A percentile compares a stretch with the other conserved stretches of the same genome.
phyloP scores from a whole-genome alignment of 352 stramenopile species.

The Pseudoperonospora humuli region DNA sequence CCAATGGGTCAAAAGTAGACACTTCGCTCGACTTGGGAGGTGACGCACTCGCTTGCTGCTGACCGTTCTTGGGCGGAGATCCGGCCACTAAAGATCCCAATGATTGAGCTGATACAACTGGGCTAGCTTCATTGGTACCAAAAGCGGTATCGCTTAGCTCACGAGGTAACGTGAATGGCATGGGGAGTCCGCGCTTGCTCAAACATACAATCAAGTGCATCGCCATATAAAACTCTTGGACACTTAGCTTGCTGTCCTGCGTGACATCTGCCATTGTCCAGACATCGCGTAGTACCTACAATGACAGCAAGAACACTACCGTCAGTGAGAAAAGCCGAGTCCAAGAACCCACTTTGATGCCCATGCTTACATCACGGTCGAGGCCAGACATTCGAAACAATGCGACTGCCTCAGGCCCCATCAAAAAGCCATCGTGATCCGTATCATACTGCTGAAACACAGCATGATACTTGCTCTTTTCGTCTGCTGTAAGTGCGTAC shows the following conservation, averaged over 20 bases:
- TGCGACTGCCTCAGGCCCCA: constrained; percentile 82
- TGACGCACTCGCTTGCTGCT: constrained; percentile 12
- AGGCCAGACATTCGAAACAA: constrained; percentile 92
- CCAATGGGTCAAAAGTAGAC: constrained; percentile 54
- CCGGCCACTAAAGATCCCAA: constrained; percentile 11
- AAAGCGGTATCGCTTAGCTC: constrained; percentile 66
- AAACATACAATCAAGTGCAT: constrained; percentile 97
- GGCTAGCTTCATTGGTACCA: constrained; percentile 8
- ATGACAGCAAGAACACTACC: background rate
- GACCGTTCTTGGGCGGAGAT: constrained; percentile 15
- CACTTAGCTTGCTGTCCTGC: constrained; percentile 89
- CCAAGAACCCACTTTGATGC: background rate
- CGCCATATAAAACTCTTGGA: constrained; percentile 91
- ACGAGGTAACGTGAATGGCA: constrained; percentile 60
- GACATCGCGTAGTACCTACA: constrained; percentile 77
- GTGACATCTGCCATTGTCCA: constrained; percentile 89
- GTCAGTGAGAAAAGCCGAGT: background rate
- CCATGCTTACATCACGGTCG: constrained; percentile 61
- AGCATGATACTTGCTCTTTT: constrained; percentile 86
- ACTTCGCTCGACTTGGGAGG: constrained; percentile 30
- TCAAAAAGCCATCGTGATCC: constrained; percentile 87
- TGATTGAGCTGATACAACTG: constrained; percentile 3
- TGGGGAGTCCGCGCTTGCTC: constrained; percentile 78
- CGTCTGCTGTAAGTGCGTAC: constrained; percentile 84
- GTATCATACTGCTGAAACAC: constrained; percentile 91